A percentile compares a stretch with the other conserved stretches of the same genome.
phyloP scores from a whole-genome alignment of 495 filamentous ascomycete genomes.

The Parmelia sp. region DNA sequence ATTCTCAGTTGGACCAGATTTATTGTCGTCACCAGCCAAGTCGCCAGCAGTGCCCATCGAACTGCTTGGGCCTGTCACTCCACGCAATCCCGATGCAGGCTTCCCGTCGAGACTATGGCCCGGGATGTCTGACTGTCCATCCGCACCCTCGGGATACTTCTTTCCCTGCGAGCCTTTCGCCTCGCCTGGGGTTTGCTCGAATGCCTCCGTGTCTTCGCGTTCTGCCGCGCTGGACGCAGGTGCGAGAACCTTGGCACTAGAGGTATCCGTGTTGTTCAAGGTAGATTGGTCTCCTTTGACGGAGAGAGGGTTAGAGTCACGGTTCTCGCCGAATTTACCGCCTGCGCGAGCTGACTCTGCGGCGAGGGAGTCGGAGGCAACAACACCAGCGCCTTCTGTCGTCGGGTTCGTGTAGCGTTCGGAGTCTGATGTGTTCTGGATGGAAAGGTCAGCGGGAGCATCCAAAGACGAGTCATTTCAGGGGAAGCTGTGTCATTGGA shows the following conservation, averaged over 20 bases:
- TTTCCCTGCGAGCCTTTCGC: slow-evolving; percentile 21
- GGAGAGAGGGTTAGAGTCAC: slow-evolving; percentile 42
- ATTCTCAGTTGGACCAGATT: slow-evolving; percentile 11
- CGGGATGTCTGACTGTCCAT: slow-evolving; percentile 45
- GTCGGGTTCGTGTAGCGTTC: slow-evolving; percentile 37
- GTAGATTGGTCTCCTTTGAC: slow-evolving; percentile 46
- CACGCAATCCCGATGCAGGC: slow-evolving; percentile 1
- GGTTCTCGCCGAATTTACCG: slow-evolving; percentile 49
- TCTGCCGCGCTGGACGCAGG: slow-evolving; percentile 43
- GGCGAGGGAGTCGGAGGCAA: slow-evolving; percentile 59
- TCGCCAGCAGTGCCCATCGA: slow-evolving; percentile 11
- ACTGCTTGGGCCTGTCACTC: slow-evolving; percentile 1
- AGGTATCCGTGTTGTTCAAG: slow-evolving; percentile 52
- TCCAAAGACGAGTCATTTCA: not conserved
- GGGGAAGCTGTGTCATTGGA: not conserved
- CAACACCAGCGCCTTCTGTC: slow-evolving; percentile 48
- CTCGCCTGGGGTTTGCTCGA: slow-evolving; percentile 26
- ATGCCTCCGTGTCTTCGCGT: slow-evolving; percentile 42
- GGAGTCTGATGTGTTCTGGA: slow-evolving; percentile 46
- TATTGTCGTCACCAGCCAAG: slow-evolving; percentile 7
- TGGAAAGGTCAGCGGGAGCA: not conserved
- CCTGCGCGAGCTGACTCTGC: slow-evolving; percentile 50
- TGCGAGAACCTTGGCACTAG: slow-evolving; percentile 43
- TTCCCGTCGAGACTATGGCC: slow-evolving; percentile 24
- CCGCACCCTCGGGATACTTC: slow-evolving; percentile 44